Base-by-base conservation (phyloP, 441 rosid species). In the Oxalis stricta region DNA sequence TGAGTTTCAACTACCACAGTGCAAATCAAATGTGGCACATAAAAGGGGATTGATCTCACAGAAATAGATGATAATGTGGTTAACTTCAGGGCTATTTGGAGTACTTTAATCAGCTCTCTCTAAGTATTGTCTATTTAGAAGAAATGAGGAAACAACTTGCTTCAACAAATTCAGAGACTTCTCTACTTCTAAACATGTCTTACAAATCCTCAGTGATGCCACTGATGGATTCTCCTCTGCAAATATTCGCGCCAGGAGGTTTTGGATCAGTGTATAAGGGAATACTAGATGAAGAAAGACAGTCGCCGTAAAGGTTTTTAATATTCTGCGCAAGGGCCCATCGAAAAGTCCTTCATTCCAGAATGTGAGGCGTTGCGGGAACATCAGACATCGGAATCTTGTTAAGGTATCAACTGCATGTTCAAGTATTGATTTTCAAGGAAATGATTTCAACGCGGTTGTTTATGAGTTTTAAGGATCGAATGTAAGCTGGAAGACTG, bases 361-460 rank as follows among this genome's bases (percentile, higher is more conserved):
- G 66, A 68, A 31, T 68, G 73, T 43, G 37, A 52, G 22, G 52
- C 66, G 3, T 10, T 63, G 4, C 52, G n/a, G 46, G 42, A 37
- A 41, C 12, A 49, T 68, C 7, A 40, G 55, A 32, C 70, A 68
- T 9, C 51, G 61, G 7, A 68, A 59, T 53, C 64, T 63, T 22
- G 55, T 63, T 2, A 59, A 45, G 33, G 37, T 60, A 15, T 3
- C 53, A 2, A 45, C 61, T 11, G 31, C 39, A 5, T 63, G 66
- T n/a, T 34, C 59, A 2, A 56, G 56, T 22, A 6, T 53, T 2
- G 74, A 69, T 46, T 46, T 24, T 29, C 28, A 38, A 23, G 58
- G 64, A 9, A 53, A 41, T n/a, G 62, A 55, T 22, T 68, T 68
- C 41, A 62, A 59, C 43, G 68, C 68, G 28, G 17, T 67, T 5